Conservation (phyloP, 2,329 filamentous ascomycete species). For the Sporothrix schenckii region DNA sequence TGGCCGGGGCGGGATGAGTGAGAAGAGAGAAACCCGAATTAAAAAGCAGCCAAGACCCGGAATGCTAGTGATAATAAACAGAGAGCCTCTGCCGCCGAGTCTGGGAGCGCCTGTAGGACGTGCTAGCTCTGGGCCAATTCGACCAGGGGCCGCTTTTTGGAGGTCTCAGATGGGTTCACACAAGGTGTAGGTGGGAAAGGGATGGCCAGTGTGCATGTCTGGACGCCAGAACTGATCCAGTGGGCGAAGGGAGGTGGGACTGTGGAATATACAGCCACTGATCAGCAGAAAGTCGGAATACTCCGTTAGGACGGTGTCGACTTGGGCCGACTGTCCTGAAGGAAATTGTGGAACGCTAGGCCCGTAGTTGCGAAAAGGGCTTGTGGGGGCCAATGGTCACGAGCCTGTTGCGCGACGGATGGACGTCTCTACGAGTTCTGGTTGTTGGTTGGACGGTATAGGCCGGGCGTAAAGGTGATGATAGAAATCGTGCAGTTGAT, state of each 20-base stretch:
- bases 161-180: background rate
- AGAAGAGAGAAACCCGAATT: background rate
- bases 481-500: background rate
- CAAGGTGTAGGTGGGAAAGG: background rate
- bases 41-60: conserved; percentile 19
- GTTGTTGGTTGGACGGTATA: background rate
- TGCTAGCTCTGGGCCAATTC: background rate
- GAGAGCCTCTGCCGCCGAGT: background rate
- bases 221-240: background rate
- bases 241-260: background rate
- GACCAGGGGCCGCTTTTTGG: background rate
- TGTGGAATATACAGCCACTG: background rate
- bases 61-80: conserved; percentile 23
- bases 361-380: background rate
- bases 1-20: background rate
- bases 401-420: background rate
- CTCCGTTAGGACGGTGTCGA: background rate
- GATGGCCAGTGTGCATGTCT: background rate
- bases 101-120: background rate
- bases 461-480: background rate
- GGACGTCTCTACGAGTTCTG: background rate
- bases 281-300: background rate
- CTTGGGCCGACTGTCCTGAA: background rate
- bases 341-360: conserved; percentile 3
- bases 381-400: background rate